Base-by-base conservation (phyloP, 1,284 basidiomycete species). In the Sparassis latifolia region DNA sequence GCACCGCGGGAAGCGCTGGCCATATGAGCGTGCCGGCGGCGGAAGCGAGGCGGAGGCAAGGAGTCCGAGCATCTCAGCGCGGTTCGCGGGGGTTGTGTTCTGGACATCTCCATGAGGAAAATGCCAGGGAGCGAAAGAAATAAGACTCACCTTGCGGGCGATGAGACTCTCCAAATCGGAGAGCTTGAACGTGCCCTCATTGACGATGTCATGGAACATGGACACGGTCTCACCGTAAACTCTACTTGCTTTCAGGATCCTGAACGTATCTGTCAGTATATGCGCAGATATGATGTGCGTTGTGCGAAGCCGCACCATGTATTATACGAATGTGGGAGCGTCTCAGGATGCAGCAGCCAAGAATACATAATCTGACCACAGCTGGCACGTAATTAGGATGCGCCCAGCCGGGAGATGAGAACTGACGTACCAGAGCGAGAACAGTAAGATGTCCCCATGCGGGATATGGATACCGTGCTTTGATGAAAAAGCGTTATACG, bases 281-380 rank as follows among this genome's bases (percentile, higher is more conserved):
- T 42, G 9, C 7, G 28, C 6, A 27, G 5, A 10, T 28, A 28
- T 28, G 40, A 10, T 6, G 27, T 6, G n/a, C 7, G 35, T 28
- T 28, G 40, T 27, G 40, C 9, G 6, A 5, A 7, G 10, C 62
- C 77, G 43, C 55, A 90, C 91, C 92, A 95, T 43, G 67, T 69
- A 29, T 72, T 75, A 61, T 96, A 96, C 20, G 87, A 89, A 39
- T 72, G 70, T 4, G 89, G 85, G 31, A 96, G 80, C 0, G 91
- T 90, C 53, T 94, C 91, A 5, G 91, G 92, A 30, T 86, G 75
- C 33, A 91, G 66, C 32, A 96, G 73, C 69, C 87, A 92, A 0
- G 79, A 84, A 64, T 92, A 95, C 71, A 95, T 78, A 64, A 97
- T 96, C 68, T 97, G 93, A 6, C 86, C 87, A 62, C 87, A 96